Base-by-base conservation (phyloP, 2,329 filamentous ascomycete species). In the Fusarium drepaniforme region DNA sequence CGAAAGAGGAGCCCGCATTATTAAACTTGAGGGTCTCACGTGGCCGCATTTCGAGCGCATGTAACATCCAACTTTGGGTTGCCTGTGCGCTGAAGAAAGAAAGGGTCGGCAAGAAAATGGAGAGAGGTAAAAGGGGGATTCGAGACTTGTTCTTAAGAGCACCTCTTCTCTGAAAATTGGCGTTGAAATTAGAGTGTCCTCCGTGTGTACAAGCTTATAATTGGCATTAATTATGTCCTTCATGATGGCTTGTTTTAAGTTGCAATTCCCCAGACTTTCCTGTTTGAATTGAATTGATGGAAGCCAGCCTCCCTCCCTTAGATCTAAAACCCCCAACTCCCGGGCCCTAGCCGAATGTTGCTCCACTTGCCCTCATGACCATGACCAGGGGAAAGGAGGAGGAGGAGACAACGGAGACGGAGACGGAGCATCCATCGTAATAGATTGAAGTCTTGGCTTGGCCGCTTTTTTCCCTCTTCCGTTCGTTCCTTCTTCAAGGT, bases 361-460 rank as follows among this genome's bases (percentile, higher is more conserved):
- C 73, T 68, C 73, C 71, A 72, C 73, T 62, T 63, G 44, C 57
- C 38, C 58, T 66, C 23, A 65, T 73, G 69, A 67, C 63, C 23
- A 65, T 73, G 66, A 67, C 63, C 40, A 75, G 64, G 71, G 73
- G 65, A 67, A 49, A 53, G 28, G 49, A 53, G 49, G 49, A 69
- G 28, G 61, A 44, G 70, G 59, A 30, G 30, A 30, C 30, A 44
- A 38, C 70, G 37, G 56, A 73, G 49, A 18, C 60, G 51, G 59
- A 68, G 73, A 18, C 60, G 51, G 59, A 68, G 73, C 53, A 75
- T 67, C 25, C 53, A 75, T 67, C 25, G 42, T 46, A 61, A 61
- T 64, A 70, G 70, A 51, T 70, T 70, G 59, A 67, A 73, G 64
- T 65, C 73, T 75, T 75, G 73, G 69, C 73, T 51, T 60, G 51